Conservation (phyloP, 495 filamentous ascomycete species). For the Lasiosphaeria ovina region DNA sequence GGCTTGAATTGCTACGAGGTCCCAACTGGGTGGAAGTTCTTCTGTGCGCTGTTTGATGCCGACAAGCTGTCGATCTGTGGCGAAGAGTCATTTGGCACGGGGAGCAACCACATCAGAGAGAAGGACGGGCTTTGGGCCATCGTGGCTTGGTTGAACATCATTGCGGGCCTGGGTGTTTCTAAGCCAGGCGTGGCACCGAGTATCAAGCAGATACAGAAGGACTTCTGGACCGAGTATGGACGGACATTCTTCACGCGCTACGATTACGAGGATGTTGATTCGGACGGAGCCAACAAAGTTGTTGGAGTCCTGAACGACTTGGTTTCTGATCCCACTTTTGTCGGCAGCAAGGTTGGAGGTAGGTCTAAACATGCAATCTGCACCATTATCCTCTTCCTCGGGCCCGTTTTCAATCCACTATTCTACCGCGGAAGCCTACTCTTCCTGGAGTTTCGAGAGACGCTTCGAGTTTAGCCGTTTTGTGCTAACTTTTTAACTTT, state of each 20-base stretch:
- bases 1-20: conserved; percentile 93
- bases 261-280: conserved; percentile 94
- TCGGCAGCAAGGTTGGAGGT: conserved; percentile 77
- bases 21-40: conserved; percentile 99
- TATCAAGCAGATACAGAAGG: conserved; percentile 91
- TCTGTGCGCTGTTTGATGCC: conserved; percentile 96
- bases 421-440: no score
- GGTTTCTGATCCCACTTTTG: conserved; percentile 65
- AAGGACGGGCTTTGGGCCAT: conserved; percentile 98
- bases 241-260: conserved; percentile 99
- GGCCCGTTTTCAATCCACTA: no score
- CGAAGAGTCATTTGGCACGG: conserved; percentile 96
- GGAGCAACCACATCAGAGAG: conserved; percentile 98
- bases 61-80: conserved; percentile 98
- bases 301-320: conserved; percentile 71
- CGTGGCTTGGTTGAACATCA: conserved; percentile 97
- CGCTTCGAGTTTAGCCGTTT: no score
- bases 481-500: conserved; percentile 12
- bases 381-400: no score
- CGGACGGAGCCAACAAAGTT: conserved; percentile 84
- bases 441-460: no score
- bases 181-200: conserved; percentile 72
- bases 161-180: conserved; percentile 86
- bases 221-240: conserved; percentile 96
- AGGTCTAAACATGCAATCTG: conserved; percentile 21